Base-by-base conservation (phyloP, 768 basidiomycete genomes). In the Astraeus odoratus region DNA sequence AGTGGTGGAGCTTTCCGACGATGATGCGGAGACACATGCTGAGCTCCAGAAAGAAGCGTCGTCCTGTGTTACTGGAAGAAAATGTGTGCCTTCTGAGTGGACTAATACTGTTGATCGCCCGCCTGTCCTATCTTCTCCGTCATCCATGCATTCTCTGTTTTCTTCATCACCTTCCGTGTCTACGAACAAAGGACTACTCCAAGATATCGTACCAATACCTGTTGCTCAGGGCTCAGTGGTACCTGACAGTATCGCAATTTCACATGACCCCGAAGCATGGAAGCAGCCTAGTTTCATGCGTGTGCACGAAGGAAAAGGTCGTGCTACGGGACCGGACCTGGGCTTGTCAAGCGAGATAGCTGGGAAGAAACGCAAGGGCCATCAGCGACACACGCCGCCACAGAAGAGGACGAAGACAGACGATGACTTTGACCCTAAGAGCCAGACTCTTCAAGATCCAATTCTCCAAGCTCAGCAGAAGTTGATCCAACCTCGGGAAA, bases 201-300 rank as follows among this genome's bases (percentile, higher is more conserved):
- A 41, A 25, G 47, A 15, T 8, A 15, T 13, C 8, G 20, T 15
- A 12, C 8, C 12, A 36, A 46, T 18, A 30, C 16, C 18, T 20
- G 25, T 41, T 7, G 7, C 23, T 43, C 15, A 29, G 4, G 18
- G 23, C 6, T n/a, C 23, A 8, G 13, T n/a, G 25, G 33, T 10
- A 24, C n/a, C 30, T 45, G 47, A 50, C 26, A 31, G 27, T 13
- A 16, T 36, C 9, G 24, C 33, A 25, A 43, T 51, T 20, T 38
- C 29, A 31, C 66, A 66, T 29, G 55, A 67, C 39, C 24, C 58
- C 4, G 51, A 48, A 18, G 49, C 63, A 39, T 66, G 64, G 64
- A 60, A 57, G 39, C 44, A 53, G 18, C 64, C 64, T 9, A 66
- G 62, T 38, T 66, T 66, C 44, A 53, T 66, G 41, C 48, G 24